phyloP scores from a whole-genome alignment of 495 filamentous ascomycete species.

The Gamarada debralockiae region DNA sequence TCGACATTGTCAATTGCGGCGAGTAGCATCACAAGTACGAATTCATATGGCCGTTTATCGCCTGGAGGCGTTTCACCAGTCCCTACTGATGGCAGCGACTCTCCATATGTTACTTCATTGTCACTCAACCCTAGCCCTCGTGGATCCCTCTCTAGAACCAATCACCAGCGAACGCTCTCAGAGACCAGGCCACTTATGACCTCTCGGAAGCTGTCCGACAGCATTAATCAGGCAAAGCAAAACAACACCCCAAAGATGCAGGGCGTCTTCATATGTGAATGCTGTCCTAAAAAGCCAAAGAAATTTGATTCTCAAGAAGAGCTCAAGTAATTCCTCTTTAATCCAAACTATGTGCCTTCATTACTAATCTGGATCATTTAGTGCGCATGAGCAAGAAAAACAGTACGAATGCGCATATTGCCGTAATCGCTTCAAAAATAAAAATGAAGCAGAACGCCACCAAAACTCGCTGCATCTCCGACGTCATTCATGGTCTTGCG shows the following conservation, averaged over 20 bases:
- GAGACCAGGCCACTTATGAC: constrained; percentile 40
- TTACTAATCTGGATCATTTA: constrained; percentile 21
- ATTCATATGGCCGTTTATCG: constrained; percentile 68
- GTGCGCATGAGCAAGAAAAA: constrained; percentile 83
- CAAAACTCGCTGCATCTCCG: constrained; percentile 95
- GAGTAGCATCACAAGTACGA: constrained; percentile 69
- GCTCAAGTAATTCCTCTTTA: constrained; percentile 61
- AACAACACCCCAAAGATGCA: constrained; percentile 35
- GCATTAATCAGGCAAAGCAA: constrained; percentile 34
- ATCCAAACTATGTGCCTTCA: neutral
- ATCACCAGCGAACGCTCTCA: constrained; percentile 42
- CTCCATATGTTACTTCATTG: constrained; percentile 55
- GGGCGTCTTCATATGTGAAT: constrained; percentile 79
- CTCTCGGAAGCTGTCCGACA: constrained; percentile 42
- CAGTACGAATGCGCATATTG: constrained; percentile 93
- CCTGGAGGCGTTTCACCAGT: constrained; percentile 53
- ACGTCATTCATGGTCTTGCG: constrained; percentile 97
- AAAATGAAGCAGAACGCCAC: constrained; percentile 97
- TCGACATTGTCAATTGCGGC: constrained; percentile 60
- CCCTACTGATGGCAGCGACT: constrained; percentile 44
- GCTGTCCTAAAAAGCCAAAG: constrained; percentile 97
- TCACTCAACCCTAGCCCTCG: constrained; percentile 61
- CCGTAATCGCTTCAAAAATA: constrained; percentile 97
- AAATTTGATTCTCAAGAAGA: constrained; percentile 90
- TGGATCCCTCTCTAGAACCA: constrained; percentile 40